Conservation (phyloP, 768 basidiomycete species). For the Boletus rubroflammeus region DNA sequence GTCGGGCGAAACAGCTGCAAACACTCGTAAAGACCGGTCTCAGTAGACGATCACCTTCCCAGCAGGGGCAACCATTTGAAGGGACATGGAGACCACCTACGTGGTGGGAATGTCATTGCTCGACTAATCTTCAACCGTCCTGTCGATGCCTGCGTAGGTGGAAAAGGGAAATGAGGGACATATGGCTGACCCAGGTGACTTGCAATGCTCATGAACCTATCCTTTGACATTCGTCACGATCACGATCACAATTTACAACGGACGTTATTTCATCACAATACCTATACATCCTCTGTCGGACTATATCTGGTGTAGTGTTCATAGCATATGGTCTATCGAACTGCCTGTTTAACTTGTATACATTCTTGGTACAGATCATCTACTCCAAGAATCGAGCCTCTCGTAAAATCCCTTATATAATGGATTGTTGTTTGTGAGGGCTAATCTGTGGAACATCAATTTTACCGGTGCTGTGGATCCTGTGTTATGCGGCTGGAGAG, state of each 20-base stretch:
- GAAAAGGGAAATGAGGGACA: constrained; percentile 40
- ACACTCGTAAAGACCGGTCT: constrained; percentile 4
- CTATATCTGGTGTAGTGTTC: constrained; percentile 7
- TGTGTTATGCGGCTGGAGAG: constrained; percentile 1
- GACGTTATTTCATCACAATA: constrained; percentile 1
- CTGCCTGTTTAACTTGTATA: constrained; percentile 1
- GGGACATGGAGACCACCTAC: constrained; percentile 33
- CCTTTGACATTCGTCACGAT: constrained; percentile 1
- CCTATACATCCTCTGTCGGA: constrained; percentile 5
- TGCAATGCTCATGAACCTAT: constrained; percentile 43
- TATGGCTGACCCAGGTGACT: constrained; percentile 46
- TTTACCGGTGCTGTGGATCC: constrained; percentile 8
- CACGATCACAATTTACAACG: background rate
- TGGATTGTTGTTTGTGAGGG: background rate
- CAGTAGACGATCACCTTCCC: constrained; percentile 4
- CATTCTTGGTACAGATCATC: background rate
- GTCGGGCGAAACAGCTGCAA: constrained; percentile 2
- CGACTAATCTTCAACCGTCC: constrained; percentile 20
- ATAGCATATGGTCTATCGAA: background rate
- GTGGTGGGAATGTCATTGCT: constrained; percentile 33
- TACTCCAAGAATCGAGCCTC: background rate
- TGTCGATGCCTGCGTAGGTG: constrained; percentile 32
- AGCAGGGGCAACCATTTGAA: constrained; percentile 25
- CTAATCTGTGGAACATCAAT: background rate
- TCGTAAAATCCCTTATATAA: background rate